Conservation (phyloP, 208 protist genomes). For the Histomonas meleagridis region DNA sequence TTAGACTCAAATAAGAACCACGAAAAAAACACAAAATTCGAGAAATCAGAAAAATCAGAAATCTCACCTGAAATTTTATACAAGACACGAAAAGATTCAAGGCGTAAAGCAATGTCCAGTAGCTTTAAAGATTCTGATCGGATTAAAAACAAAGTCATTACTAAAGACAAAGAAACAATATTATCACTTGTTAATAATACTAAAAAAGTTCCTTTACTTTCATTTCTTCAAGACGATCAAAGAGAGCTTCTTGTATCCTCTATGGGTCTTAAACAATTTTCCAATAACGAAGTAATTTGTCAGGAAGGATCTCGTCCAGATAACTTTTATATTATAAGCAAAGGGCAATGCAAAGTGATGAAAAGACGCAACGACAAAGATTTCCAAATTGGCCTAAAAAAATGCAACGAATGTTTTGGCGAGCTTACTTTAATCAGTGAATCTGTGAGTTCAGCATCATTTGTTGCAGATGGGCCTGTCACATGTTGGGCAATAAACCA, state of each 20-base stretch:
- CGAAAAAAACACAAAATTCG: too few relatives aligned
- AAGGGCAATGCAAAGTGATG: not conserved
- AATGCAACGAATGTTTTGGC: not conserved
- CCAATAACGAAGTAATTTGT: not conserved
- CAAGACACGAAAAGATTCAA: not conserved
- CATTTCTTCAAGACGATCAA: not conserved
- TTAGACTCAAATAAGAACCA: too few relatives aligned
- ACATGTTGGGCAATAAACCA: conserved; percentile 27
- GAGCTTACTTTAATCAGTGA: not conserved
- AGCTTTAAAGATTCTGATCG: not conserved
- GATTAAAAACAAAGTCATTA: not conserved
- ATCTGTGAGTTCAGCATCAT: not conserved
- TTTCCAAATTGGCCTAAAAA: not conserved
- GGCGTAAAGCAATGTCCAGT: not conserved
- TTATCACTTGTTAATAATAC: not conserved
- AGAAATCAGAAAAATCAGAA: not conserved
- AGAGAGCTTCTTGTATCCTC: not conserved
- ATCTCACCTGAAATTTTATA: too few relatives aligned
- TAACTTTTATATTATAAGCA: conserved; percentile 19
- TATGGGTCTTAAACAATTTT: not conserved
- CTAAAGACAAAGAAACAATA: not conserved
- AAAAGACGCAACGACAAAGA: not conserved
- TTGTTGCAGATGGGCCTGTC: not conserved
- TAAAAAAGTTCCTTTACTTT: conserved; percentile 17
- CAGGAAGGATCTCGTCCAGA: not conserved